These are phyloP conservation scores for Cucumis variabilis DNA, from an alignment of 331 rosid genomes.

Conservation along the genomic window DNA sequence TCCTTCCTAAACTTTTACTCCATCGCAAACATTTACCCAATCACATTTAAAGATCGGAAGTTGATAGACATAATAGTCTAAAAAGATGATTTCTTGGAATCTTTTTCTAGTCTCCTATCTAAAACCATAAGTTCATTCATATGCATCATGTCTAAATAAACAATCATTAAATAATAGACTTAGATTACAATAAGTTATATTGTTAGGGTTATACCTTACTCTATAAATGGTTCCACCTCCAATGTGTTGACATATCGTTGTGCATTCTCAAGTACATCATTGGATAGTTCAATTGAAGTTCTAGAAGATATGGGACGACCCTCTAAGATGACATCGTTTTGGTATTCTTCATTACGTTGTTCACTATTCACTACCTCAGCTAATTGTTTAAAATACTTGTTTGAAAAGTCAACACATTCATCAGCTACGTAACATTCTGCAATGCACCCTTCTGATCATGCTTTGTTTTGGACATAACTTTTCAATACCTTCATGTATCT, in stretches of 20 bases:
- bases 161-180: too few species aligned
- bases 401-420: neutral
- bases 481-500: neutral
- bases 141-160: too few species aligned
- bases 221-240: neutral
- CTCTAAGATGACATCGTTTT: neutral
- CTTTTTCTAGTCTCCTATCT: too few species aligned
- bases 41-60: too few species aligned
- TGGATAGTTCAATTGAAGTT: neutral
- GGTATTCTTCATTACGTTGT: neutral
- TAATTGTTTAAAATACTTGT: neutral
- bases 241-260: neutral
- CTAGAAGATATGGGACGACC: neutral
- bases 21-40: too few species aligned
- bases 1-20: too few species aligned
- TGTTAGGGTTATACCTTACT: neutral
- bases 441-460: neutral
- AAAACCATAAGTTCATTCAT: too few species aligned
- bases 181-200: too few species aligned
- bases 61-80: too few species aligned
- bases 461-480: neutral
- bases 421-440: neutral
- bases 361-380: neutral
- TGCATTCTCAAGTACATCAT: neutral
- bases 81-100: too few species aligned